phyloP scores from a whole-genome alignment of 169 alveolate genomes.

The Plasmodium berghei region DNA sequence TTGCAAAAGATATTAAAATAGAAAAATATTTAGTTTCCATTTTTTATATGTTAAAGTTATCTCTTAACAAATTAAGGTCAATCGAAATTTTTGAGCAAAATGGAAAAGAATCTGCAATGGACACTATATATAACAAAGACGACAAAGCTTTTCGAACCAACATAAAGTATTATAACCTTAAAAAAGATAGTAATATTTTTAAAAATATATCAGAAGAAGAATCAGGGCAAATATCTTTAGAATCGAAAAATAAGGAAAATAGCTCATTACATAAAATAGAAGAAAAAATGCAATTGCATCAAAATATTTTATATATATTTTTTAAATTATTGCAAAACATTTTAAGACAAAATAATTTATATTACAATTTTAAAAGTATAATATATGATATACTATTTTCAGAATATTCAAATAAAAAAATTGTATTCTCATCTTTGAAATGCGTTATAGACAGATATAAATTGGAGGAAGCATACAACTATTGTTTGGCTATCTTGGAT shows the following conservation, averaged over 20 bases:
- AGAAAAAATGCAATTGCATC: slow-evolving; percentile 61
- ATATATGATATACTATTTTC: slow-evolving; percentile 66
- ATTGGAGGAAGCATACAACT: slow-evolving; percentile 35
- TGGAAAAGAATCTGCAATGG: neutral
- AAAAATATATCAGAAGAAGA: slow-evolving; percentile 15
- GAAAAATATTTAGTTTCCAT: slow-evolving; percentile 72
- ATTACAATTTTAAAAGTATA: slow-evolving; percentile 63
- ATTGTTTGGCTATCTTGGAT: slow-evolving; percentile 16
- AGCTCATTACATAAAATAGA: neutral
- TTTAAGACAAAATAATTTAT: slow-evolving; percentile 28
- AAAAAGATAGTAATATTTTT: slow-evolving; percentile 25
- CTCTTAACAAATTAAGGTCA: slow-evolving; percentile 40
- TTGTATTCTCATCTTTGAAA: slow-evolving; percentile 52
- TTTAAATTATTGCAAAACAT: slow-evolving; percentile 53
- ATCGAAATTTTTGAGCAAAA: slow-evolving; percentile 24
- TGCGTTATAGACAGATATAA: slow-evolving; percentile 53
- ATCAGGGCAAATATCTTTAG: neutral
- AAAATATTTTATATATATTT: slow-evolving; percentile 58
- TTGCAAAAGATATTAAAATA: slow-evolving; percentile 67
- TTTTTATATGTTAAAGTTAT: slow-evolving; percentile 62
- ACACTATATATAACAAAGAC: slow-evolving; percentile 31
- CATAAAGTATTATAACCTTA: slow-evolving; percentile 50
- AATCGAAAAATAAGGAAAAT: neutral
- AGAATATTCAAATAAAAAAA: slow-evolving; percentile 52
- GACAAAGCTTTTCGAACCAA: slow-evolving; percentile 29